These are phyloP conservation scores for Calonectria hawksworthii DNA, from an alignment of 2,329 filamentous ascomycete species.

Conservation along the genomic window DNA sequence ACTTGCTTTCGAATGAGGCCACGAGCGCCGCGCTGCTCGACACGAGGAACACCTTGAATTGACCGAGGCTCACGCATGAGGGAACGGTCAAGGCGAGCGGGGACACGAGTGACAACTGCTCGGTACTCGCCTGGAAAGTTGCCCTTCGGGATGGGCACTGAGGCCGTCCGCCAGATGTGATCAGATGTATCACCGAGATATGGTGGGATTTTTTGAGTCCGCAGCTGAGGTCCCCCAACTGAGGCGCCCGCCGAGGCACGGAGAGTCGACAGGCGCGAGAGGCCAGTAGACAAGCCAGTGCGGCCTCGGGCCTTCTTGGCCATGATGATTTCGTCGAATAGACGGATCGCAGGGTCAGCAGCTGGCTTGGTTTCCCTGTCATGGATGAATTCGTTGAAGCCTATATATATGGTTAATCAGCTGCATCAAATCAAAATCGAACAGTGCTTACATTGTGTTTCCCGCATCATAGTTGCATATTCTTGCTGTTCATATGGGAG, in stretches of 20 bases:
- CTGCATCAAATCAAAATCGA: background rate
- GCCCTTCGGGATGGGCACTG: constrained; percentile 71
- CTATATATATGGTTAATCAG: constrained; percentile 38
- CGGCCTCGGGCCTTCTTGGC: constrained; percentile 80
- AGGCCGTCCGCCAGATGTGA: constrained; percentile 82
- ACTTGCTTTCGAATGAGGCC: constrained; percentile 71
- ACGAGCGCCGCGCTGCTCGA: constrained; percentile 64
- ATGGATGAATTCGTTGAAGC: constrained; percentile 87
- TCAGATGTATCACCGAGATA: constrained; percentile 82
- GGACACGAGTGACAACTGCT: constrained; percentile 74
- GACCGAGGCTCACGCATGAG: constrained; percentile 94
- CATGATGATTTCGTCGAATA: constrained; percentile 88
- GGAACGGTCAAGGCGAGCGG: constrained; percentile 85
- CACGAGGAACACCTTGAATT: constrained; percentile 86
- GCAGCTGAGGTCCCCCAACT: constrained; percentile 54
- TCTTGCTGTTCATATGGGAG: constrained; percentile 76
- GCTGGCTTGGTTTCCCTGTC: constrained; percentile 78
- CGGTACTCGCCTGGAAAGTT: constrained; percentile 76
- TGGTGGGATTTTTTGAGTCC: constrained; percentile 61
- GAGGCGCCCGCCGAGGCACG: constrained; percentile 68
- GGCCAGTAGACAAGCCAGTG: constrained; percentile 74
- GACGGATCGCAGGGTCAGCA: constrained; percentile 75
- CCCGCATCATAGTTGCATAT: constrained; percentile 73
- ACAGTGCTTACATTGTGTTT: constrained; percentile 71
- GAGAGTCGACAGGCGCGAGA: constrained; percentile 73